Conservation (phyloP, 805 yeast genomes). For the Saccharomycopsis fibuligera region DNA sequence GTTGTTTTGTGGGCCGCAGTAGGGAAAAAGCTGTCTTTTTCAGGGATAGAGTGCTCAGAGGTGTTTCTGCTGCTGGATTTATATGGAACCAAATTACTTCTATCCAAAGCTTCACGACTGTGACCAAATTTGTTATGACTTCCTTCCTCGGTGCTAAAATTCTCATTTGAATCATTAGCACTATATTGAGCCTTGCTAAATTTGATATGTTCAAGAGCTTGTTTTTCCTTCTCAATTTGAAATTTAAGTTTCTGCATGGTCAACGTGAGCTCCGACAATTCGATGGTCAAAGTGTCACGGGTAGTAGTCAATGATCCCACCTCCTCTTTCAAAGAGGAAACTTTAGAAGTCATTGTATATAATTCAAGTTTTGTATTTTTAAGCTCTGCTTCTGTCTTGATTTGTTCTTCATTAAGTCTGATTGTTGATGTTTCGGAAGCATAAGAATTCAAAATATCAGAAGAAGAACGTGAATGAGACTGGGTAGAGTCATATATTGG, state of each 20-base stretch:
- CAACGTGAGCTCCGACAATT: slow-evolving; percentile 32
- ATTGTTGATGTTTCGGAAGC: slow-evolving; percentile 23
- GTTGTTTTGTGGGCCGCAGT: background rate
- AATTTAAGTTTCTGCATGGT: slow-evolving; percentile 16
- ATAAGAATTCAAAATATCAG: slow-evolving; percentile 38
- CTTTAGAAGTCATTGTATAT: slow-evolving; percentile 27
- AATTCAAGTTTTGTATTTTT: background rate
- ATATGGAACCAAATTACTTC: background rate
- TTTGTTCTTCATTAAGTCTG: background rate
- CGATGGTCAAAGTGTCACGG: slow-evolving; percentile 41
- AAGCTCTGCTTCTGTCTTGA: background rate
- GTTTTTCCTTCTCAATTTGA: slow-evolving; percentile 18
- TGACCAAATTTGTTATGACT: background rate
- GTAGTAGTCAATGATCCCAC: slow-evolving; percentile 43
- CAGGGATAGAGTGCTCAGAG: slow-evolving; percentile 3
- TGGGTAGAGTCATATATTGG: slow-evolving; percentile 27
- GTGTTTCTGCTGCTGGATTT: background rate
- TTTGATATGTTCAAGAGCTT: slow-evolving; percentile 1
- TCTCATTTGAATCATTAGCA: background rate
- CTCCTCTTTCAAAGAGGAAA: slow-evolving; percentile 41
- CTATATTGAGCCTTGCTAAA: background rate
- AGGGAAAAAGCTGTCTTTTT: background rate
- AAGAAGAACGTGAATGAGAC: slow-evolving; percentile 36
- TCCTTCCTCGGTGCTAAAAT: background rate
- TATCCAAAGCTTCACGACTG: background rate